Percentiles rank a stretch among this genome's conserved stretches.
phyloP scores from a whole-genome alignment of 805 yeast species.

The Teunomyces kruisii region DNA sequence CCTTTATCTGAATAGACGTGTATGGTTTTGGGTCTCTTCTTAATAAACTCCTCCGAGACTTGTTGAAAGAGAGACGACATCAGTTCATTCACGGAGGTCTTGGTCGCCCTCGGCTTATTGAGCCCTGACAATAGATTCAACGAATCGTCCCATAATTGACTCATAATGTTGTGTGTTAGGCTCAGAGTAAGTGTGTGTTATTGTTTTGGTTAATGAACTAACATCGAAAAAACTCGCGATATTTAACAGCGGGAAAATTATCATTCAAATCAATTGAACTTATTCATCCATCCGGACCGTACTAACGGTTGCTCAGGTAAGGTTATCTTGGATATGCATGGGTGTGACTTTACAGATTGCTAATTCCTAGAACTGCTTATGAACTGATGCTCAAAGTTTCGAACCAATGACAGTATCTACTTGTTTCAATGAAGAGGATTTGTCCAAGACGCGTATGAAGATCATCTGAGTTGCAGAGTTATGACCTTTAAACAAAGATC shows the following conservation, averaged over 20 bases:
- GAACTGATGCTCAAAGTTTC: not conserved
- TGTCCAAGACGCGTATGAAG: not conserved
- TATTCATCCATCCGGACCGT: not conserved
- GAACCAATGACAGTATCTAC: not conserved
- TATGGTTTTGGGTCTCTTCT: constrained; percentile 1
- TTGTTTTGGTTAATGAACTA: not conserved
- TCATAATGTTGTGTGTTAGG: not conserved
- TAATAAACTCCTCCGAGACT: not conserved
- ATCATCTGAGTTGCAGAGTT: not conserved
- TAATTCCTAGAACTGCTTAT: not conserved
- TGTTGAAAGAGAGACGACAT: not conserved
- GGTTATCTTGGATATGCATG: constrained; percentile 1
- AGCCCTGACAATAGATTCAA: not conserved
- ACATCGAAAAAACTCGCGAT: not conserved
- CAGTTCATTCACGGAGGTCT: not conserved
- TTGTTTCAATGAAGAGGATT: not conserved
- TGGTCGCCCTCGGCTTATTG: not conserved
- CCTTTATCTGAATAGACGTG: not conserved
- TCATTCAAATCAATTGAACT: not conserved
- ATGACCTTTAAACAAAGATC: not conserved
- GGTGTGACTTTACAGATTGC: not conserved
- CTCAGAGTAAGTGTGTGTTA: not conserved
- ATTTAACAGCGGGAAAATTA: not conserved
- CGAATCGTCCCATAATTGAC: not conserved
- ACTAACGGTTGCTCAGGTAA: not conserved